A percentile compares a stretch with the other conserved stretches of the same genome.
phyloP scores from a whole-genome alignment of 352 stramenopile genomes.

The Phytopythium vexans region DNA sequence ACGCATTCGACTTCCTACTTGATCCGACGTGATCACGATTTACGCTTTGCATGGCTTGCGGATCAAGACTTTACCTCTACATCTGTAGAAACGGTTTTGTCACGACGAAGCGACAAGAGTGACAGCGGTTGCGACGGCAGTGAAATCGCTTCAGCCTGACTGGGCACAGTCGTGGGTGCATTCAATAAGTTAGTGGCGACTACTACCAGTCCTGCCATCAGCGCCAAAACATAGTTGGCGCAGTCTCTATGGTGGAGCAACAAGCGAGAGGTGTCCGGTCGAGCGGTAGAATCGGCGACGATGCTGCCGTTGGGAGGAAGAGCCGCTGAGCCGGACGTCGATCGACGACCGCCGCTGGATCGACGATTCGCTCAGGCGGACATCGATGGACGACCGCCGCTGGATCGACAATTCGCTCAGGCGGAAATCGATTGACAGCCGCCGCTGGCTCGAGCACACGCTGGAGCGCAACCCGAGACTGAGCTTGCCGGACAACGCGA shows the following conservation, averaged over 20 bases:
- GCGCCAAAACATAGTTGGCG: neutral
- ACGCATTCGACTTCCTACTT: too few species aligned
- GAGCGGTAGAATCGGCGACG: slow-evolving; percentile 8
- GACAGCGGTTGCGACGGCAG: too few species aligned
- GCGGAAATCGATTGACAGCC: neutral
- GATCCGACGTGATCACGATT: too few species aligned
- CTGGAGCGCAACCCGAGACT: slow-evolving; percentile 5
- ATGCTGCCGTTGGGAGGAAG: neutral
- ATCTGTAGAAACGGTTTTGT: too few species aligned
- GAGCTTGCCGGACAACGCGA: slow-evolving; percentile 24
- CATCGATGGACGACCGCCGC: neutral
- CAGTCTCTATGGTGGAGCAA: slow-evolving; percentile 1
- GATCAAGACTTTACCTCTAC: too few species aligned
- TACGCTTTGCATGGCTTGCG: too few species aligned
- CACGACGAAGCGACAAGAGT: too few species aligned
- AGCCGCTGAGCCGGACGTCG: neutral
- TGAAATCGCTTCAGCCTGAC: too few species aligned
- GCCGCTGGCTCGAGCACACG: neutral
- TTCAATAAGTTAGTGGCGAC: too few species aligned
- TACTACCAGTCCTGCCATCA: too few species aligned
- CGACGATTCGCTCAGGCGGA: too few species aligned
- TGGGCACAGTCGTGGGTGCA: too few species aligned
- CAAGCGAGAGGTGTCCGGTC: neutral
- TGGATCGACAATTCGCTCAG: neutral
- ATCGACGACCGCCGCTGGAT: neutral